phyloP scores from a whole-genome alignment of 2,329 filamentous ascomycete genomes.

The Monilinia fructicola region DNA sequence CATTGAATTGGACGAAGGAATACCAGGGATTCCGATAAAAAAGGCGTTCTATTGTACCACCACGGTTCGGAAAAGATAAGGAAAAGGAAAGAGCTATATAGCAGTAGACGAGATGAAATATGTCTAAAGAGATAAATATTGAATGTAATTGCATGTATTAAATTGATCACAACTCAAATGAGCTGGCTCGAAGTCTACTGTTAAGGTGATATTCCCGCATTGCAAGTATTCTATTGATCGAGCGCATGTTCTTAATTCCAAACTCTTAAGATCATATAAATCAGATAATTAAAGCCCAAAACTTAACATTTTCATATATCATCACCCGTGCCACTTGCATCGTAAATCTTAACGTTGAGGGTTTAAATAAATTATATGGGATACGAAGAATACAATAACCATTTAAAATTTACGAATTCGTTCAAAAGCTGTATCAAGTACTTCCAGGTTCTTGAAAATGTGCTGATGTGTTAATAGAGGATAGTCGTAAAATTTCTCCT shows the following conservation, averaged over 20 bases:
- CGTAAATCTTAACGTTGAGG: background rate
- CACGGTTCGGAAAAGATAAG: background rate
- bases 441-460: background rate
- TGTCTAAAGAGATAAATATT: background rate
- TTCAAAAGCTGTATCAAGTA: background rate
- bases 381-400: background rate
- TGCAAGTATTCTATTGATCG: no score
- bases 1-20: background rate
- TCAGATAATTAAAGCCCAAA: no score
- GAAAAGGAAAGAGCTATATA: background rate
- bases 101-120: background rate
- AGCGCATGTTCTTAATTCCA: no score
- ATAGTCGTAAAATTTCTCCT: background rate
- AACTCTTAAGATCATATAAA: no score
- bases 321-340: no score
- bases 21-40: background rate
- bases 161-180: background rate
- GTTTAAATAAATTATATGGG: background rate
- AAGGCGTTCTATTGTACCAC: background rate
- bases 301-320: no score
- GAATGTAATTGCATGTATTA: background rate
- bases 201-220: no score
- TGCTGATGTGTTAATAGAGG: background rate
- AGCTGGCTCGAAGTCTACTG: background rate
- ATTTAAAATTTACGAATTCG: background rate